Evolutionary conservation across 805 yeast genomes (phyloP), one percentile per base, ranked within the genome.

Genomic region (Zygosaccharomyces lentus): DNA sequence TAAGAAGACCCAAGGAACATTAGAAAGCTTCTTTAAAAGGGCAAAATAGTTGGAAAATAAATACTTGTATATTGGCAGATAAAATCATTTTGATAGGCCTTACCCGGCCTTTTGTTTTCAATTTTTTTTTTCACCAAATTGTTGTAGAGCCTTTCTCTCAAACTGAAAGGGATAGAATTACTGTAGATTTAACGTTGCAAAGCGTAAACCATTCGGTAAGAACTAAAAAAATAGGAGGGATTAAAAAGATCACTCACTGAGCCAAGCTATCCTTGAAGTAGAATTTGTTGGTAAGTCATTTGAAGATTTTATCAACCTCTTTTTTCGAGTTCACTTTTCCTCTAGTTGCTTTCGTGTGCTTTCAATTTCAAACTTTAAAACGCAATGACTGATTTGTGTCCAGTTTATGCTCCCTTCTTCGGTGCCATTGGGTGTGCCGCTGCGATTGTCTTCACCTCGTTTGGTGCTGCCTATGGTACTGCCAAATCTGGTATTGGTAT

Each of bases 361-460:
- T 40, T 38, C 37, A 43, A 16, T 40, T 24, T 24, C 37, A 43
- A 39, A 36, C 13, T 27, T 13, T 34, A 30, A 34, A 27, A 21
- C 34, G 49, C 17, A 24, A 61, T 60, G 66, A 60, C 63, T 59
- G 68, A 64, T 45, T 58, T 64, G 55, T 64, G 73, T 60, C 70
- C 74, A 37, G 72, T 69, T 50, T 66, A 67, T 56, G 74, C 79
- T 70, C 99, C 99, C 69, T 93, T 93, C 79, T 93, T 93, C 72
- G 99, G 99, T 65, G 91, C 97, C 58, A 87, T 93, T 66, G 99
- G 99, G 68, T 95, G 99, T 79, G 96, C 99, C 49, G 88, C 98
- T 45, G 97, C 99, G 70, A 93, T 93, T 67, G 88, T 95, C 66
- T 93, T 93, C 81, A 90, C 99, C 70, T 88, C 96, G 67, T 88